phyloP scores from a whole-genome alignment of 2,329 filamentous ascomycete genomes.

The Fusarium nurragi region DNA sequence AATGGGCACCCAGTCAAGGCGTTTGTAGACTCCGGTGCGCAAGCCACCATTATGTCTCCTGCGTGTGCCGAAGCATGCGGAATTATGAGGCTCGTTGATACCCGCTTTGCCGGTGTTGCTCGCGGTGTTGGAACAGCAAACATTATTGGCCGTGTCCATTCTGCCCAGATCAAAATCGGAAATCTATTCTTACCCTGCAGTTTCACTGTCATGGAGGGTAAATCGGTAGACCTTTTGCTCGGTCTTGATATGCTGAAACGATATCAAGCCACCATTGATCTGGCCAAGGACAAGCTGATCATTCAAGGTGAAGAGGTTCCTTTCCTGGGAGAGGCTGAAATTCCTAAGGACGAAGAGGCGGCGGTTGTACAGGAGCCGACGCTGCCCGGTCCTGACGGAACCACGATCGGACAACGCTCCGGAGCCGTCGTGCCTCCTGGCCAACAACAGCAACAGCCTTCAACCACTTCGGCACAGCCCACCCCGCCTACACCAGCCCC shows the following conservation, averaged over 20 bases:
- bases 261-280: conserved; percentile 91
- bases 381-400: conserved; percentile 86
- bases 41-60: conserved; percentile 99
- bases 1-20: conserved; percentile 94
- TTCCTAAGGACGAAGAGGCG: conserved; percentile 86
- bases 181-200: conserved; percentile 88
- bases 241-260: conserved; percentile 97
- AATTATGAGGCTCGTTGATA: conserved; percentile 96
- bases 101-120: conserved; percentile 89
- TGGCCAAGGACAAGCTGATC: conserved; percentile 83
- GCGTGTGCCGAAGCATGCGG: conserved; percentile 89
- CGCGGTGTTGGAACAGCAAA: conserved; percentile 93
- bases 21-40: conserved; percentile 95
- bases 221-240: conserved; percentile 90
- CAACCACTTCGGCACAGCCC: conserved; percentile 34
- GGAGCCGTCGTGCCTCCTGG: conserved; percentile 70
- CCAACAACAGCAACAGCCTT: conserved; percentile 26
- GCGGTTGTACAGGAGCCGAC: conserved; percentile 81
- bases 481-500: conserved; percentile 41
- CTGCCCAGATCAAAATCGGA: conserved; percentile 93
- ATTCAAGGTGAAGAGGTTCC: conserved; percentile 89
- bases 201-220: conserved; percentile 99
- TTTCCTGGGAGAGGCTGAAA: conserved; percentile 92
- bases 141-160: conserved; percentile 94
- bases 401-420: conserved; percentile 83